Base-by-base conservation (phyloP, 1,284 basidiomycete species). In the Hemileccinum hortonii region DNA sequence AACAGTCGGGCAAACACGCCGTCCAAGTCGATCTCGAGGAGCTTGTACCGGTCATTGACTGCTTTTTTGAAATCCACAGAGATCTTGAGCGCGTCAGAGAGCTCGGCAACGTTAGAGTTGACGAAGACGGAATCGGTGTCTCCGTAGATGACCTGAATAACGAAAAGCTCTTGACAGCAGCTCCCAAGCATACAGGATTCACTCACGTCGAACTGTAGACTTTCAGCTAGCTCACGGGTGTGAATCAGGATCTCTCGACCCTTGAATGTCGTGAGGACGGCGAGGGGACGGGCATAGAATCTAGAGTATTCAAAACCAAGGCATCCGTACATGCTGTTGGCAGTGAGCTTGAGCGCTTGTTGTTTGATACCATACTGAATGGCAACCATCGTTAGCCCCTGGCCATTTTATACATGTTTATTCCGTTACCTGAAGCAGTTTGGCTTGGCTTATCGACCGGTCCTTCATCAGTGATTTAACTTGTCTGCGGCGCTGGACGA, bases 281-380 rank as follows among this genome's bases (percentile, higher is more conserved):
- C 97, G 15, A 99, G 83, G 0, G 95, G 94, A 35, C 92, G 83
- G n/a, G 96, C 97, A 61, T 95, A 98, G 78, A 99, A 99, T 44
- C 97, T 80, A 18, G 95, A 98, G 59, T 95, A 92, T 66, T 96
- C 93, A 69, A 98, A 99, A 49, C 97, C 97, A 29, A 99, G 86
- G 79, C 97, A 99, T 21, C 97, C 97, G 71, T 99, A 99, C 96
- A 99, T 99, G 77, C 92, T 96, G 77, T 99, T 99, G 54, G 97
- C 97, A 2, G 96, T 99, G 47, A 99, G 86, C 75, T 99, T 99
- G 53, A 99, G 79, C 6, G 97, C 97, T 69, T 92, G 87, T 67
- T 99, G 97, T 69, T 95, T 96, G 75, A 99, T 98, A 65, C 99
- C 93, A 67, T 88, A 95, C 88, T 94, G 62, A 16, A 47, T n/a